These are phyloP conservation scores for Bocquillonia castaneifolia DNA, from an alignment of 441 rosid species.

Conservation along the genomic window DNA sequence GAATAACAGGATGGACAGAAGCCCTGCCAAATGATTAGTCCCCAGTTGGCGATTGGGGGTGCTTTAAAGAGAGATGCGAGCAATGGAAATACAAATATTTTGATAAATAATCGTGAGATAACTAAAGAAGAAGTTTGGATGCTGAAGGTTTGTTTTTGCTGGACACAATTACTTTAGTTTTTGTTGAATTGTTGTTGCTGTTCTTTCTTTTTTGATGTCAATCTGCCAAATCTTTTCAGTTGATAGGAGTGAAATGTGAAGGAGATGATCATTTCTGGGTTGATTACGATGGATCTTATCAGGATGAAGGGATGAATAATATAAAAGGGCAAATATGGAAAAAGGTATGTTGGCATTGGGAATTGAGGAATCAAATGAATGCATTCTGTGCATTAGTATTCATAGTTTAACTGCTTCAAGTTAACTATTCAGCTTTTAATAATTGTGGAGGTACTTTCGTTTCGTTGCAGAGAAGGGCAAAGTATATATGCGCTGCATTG, in stretches of 20 bases:
- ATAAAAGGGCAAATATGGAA: conserved; percentile 71
- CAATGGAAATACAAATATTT: conserved; percentile 73
- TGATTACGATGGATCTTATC: conserved; percentile 71
- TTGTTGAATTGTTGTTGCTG: not conserved
- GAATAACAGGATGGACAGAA: conserved; percentile 72
- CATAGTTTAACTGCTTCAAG: conserved; percentile 11
- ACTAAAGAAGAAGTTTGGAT: conserved; percentile 62
- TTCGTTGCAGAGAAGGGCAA: conserved; percentile 55
- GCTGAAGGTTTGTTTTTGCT: conserved; percentile 62
- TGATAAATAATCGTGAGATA: conserved; percentile 71
- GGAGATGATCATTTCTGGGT: conserved; percentile 85
- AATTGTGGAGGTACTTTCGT: conserved; percentile 6
- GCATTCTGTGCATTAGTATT: conserved; percentile 11
- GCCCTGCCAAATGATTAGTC: conserved; percentile 74
- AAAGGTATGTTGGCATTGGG: conserved; percentile 43
- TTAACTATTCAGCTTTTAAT: conserved; percentile 9
- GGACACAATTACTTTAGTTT: conserved; percentile 13
- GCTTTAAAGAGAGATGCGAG: conserved; percentile 52
- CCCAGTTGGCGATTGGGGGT: conserved; percentile 60
- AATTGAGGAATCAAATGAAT: not conserved
- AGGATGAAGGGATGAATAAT: conserved; percentile 88
- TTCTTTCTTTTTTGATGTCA: conserved; percentile 5
- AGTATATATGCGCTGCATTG: conserved; percentile 55
- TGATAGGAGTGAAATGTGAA: conserved; percentile 76
- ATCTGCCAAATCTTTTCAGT: conserved; percentile 38